Evolutionary conservation across 140 eudicot species (phyloP).

Genomic region (Oenanthe javanica): DNA sequence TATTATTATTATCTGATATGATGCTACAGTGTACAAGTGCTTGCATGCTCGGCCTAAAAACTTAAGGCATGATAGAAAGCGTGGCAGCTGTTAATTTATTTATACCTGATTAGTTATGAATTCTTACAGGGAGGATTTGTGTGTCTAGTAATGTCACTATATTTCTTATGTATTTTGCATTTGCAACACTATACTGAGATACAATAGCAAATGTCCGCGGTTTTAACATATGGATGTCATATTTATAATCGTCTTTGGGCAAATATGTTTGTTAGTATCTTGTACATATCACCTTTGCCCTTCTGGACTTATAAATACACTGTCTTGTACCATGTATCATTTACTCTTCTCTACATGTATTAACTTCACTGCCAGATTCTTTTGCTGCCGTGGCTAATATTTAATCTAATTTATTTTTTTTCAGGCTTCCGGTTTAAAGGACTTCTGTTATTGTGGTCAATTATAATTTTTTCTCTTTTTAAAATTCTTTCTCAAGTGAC

Average conservation of each 20-base stretch:
- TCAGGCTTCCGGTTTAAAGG: slow-evolving; percentile 62
- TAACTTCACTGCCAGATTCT: background rate
- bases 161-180: background rate
- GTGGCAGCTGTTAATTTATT: background rate
- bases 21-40: background rate
- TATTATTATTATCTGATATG: background rate
- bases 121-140: background rate
- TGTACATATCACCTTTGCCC: background rate
- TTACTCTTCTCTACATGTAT: background rate
- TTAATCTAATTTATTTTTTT: slow-evolving; percentile 11
- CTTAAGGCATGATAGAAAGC: background rate
- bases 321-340: background rate
- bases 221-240: background rate
- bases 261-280: background rate
- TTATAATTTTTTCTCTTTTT: slow-evolving; percentile 48
- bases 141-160: background rate
- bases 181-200: background rate
- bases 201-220: background rate
- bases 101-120: background rate
- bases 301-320: background rate
- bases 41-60: background rate
- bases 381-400: slow-evolving; percentile 11
- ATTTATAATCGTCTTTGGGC: background rate
- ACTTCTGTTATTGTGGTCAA: slow-evolving; percentile 48
- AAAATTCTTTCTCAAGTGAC: slow-evolving; percentile 45